Evolutionary conservation across 192 early-diverging fungal genomes (phyloP).

Genomic region (Umbelopsis sp.): DNA sequence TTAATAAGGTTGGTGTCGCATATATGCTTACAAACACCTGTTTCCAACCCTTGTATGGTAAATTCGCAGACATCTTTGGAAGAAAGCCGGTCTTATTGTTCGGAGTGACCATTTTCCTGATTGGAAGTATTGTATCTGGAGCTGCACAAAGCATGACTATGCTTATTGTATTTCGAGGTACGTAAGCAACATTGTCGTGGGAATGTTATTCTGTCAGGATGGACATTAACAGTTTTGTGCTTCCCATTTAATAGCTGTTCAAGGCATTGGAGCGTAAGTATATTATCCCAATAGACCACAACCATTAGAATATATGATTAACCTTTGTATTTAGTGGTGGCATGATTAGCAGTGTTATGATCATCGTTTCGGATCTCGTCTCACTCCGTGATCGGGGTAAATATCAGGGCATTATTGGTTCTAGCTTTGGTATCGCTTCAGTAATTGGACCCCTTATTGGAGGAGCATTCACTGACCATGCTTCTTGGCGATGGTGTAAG

Average conservation of each 20-base stretch:
- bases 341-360: constrained; percentile 54
- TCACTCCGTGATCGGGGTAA: constrained; percentile 64
- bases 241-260: constrained; percentile 52
- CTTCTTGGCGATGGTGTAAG: constrained; percentile 48
- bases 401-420: constrained; percentile 57
- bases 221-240: background rate
- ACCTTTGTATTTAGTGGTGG: constrained; percentile 14
- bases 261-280: constrained; percentile 60
- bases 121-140: constrained; percentile 71
- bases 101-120: constrained; percentile 62
- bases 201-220: background rate
- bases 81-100: constrained; percentile 65
- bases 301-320: background rate
- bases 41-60: constrained; percentile 76
- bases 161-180: constrained; percentile 66
- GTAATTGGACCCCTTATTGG: constrained; percentile 61
- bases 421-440: constrained; percentile 51
- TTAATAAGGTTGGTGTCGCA: constrained; percentile 61
- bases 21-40: constrained; percentile 71
- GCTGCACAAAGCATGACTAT: constrained; percentile 48
- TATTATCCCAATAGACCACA: too few relatives aligned
- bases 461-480: constrained; percentile 58
- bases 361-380: constrained; percentile 75
- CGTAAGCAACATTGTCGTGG: background rate
- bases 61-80: constrained; percentile 77